phyloP scores from a whole-genome alignment of 768 basidiomycete genomes.

The Antrodiella citrinella region DNA sequence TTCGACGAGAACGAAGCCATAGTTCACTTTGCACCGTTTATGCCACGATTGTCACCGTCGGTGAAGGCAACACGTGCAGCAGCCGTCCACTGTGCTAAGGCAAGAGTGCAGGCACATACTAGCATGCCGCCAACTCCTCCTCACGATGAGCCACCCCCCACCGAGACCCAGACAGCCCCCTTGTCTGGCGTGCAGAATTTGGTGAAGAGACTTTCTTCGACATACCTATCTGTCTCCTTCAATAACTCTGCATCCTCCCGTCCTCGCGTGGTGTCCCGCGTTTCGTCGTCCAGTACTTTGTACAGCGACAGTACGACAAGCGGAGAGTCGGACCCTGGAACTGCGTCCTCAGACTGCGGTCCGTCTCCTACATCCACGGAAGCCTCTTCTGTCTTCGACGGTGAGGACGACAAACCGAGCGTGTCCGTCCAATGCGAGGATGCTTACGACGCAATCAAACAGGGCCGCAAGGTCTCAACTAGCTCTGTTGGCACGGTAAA shows the following conservation, averaged over 20 bases:
- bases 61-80: slow-evolving; percentile 40
- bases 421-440: slow-evolving; percentile 37
- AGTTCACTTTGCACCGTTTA: slow-evolving; percentile 59
- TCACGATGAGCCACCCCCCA: slow-evolving; percentile 23
- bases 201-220: slow-evolving; percentile 46
- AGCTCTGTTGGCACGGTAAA: slow-evolving; percentile 29
- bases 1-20: slow-evolving; percentile 78
- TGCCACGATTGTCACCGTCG: slow-evolving; percentile 27
- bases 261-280: slow-evolving; percentile 19
- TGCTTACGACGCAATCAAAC: slow-evolving; percentile 31
- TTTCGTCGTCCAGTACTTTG: slow-evolving; percentile 29
- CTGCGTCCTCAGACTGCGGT: slow-evolving; percentile 33
- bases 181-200: slow-evolving; percentile 52
- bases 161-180: slow-evolving; percentile 23
- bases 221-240: slow-evolving; percentile 23
- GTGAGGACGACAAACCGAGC: slow-evolving; percentile 24
- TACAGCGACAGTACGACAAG: slow-evolving; percentile 40
- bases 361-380: slow-evolving; percentile 18
- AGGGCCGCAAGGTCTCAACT: slow-evolving; percentile 32
- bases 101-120: slow-evolving; percentile 42
- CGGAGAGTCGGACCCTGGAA: slow-evolving; percentile 47
- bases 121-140: slow-evolving; percentile 34
- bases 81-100: slow-evolving; percentile 49
- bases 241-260: slow-evolving; percentile 9
- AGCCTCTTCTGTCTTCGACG: slow-evolving; percentile 14